phyloP scores from a whole-genome alignment of 2,329 filamentous ascomycete species.

The Hymenoscyphus fructigenus region DNA sequence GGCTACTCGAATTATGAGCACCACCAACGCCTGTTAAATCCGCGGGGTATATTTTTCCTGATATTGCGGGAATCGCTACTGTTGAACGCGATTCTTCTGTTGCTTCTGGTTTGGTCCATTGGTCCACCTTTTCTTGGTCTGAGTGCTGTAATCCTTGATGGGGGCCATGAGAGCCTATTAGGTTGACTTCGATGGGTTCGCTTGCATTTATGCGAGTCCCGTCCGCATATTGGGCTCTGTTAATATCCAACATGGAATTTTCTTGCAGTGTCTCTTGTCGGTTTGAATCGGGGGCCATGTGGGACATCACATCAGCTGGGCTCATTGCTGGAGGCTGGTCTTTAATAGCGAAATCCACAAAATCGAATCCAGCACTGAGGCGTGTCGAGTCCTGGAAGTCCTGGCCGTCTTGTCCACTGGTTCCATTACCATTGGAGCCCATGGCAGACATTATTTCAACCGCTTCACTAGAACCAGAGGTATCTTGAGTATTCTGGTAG shows the following conservation, averaged over 20 bases:
- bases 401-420: neutral
- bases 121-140: constrained; percentile 17
- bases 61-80: constrained; percentile 22
- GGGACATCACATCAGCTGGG: neutral
- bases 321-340: neutral
- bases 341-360: neutral
- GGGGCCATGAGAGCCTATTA: neutral
- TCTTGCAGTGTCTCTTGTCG: neutral
- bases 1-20: constrained; percentile 17
- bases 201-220: neutral
- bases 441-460: constrained; percentile 6
- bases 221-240: neutral
- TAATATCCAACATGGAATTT: neutral
- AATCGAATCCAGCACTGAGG: constrained; percentile 1
- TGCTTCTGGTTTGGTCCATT: constrained; percentile 5
- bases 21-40: constrained; percentile 31
- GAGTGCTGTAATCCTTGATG: constrained; percentile 8
- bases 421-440: neutral
- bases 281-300: neutral
- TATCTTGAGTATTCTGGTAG: constrained; percentile 5
- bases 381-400: neutral
- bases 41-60: constrained; percentile 10
- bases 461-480: neutral
- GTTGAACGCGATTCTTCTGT: constrained; percentile 26
- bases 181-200: constrained; percentile 4